Evolutionary conservation across 2,329 filamentous ascomycete genomes (phyloP).

Genomic region (Fusarium tricinctum): DNA sequence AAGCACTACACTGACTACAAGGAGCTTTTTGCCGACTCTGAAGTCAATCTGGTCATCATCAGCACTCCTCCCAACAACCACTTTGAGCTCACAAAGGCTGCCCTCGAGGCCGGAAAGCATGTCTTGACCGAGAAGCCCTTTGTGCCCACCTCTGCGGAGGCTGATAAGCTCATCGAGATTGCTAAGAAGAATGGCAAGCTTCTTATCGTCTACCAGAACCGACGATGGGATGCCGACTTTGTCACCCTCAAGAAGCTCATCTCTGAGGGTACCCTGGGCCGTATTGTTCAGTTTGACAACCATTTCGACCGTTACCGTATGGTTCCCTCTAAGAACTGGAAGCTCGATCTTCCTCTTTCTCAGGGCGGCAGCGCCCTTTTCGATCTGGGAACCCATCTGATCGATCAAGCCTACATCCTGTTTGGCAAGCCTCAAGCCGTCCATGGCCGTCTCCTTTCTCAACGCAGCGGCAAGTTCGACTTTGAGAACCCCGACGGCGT

Average conservation of each 20-base stretch:
- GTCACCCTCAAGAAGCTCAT: slow-evolving; percentile 76
- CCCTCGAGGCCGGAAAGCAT: slow-evolving; percentile 79
- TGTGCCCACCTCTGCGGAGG: slow-evolving; percentile 78
- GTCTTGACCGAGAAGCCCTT: slow-evolving; percentile 89
- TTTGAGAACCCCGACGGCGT: slow-evolving; percentile 69
- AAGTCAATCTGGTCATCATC: slow-evolving; percentile 78
- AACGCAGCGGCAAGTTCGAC: slow-evolving; percentile 65
- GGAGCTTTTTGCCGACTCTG: slow-evolving; percentile 74
- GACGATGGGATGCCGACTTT: slow-evolving; percentile 84
- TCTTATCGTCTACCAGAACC: slow-evolving; percentile 81
- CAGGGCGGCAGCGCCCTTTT: slow-evolving; percentile 78
- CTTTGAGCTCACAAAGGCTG: slow-evolving; percentile 73
- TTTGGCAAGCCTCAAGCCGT: slow-evolving; percentile 78
- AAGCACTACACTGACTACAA: slow-evolving; percentile 75
- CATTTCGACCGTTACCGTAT: slow-evolving; percentile 84
- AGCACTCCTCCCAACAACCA: slow-evolving; percentile 81
- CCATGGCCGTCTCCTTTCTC: slow-evolving; percentile 76
- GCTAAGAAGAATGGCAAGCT: slow-evolving; percentile 65
- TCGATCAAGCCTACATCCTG: slow-evolving; percentile 80
- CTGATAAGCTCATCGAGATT: slow-evolving; percentile 71
- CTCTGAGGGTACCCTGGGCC: slow-evolving; percentile 71
- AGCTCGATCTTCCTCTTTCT: slow-evolving; percentile 69
- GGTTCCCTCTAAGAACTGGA: slow-evolving; percentile 74
- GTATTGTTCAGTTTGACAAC: slow-evolving; percentile 82
- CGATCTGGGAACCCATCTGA: slow-evolving; percentile 81